Base-by-base conservation (phyloP, 805 yeast genomes). In the Candida peoriensis region DNA sequence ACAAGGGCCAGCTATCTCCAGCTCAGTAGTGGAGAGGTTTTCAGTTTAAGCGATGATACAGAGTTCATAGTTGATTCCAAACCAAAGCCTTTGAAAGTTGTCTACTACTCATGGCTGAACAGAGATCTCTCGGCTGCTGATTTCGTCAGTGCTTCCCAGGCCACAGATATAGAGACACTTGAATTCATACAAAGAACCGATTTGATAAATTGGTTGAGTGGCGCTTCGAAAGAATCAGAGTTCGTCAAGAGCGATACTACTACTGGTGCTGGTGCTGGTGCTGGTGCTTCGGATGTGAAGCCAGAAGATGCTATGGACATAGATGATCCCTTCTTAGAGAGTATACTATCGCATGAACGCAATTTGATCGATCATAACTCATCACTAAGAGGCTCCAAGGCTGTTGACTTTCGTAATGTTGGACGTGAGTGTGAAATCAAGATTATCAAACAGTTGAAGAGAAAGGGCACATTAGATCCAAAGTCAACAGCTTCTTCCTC, bases 171-270 rank as follows among this genome's bases (percentile, higher is more conserved):
- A 22, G 68, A 76, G 3, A 85, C 85, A 43, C 73, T 90, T 54
- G 78, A 85, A 38, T 89, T 90, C 53, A 60, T 85, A 54, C 95
- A 87, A 49, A 78, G 94, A 60, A 79, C 87, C 8, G 96, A 90
- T 54, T 69, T 90, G 41, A 69, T 81, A 36, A 73, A 85, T 20
- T 89, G 93, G 88, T 68, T 90, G 33, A 72, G 71, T 40, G 96
- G 96, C 4, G 68, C 75, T 15, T 65, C 78, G 4, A 76, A 70
- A 24, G 66, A 70, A 17, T 77, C 85, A 43, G 72, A 76, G 35
- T 79, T 71, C 52, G 60, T 80, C 22, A 58, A 56, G 28, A 38
- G 38, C 6, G 50, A 30, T 16, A 37, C 33, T 13, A 38, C 24
- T 7, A 34, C 32, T n/a, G 46, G 36, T 11, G 20, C 28, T 5